phyloP scores from a whole-genome alignment of 805 yeast genomes.

The Ascoidea rubescens region DNA sequence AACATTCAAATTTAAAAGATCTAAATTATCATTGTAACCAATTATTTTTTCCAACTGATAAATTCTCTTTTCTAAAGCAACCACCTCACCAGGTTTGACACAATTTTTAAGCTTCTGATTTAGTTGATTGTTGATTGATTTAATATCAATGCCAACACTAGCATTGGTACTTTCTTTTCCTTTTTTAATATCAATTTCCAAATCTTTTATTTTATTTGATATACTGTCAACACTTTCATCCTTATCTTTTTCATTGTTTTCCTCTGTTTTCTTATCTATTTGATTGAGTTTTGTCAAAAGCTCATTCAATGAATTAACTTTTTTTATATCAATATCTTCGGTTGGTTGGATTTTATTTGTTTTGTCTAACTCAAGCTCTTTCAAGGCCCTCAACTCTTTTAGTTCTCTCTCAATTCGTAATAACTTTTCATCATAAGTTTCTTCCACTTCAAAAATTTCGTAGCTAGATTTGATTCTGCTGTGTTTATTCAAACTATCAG shows the following conservation, averaged over 20 bases:
- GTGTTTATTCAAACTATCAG: slow-evolving; percentile 4
- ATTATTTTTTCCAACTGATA: slow-evolving; percentile 6
- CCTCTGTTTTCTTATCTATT: background rate
- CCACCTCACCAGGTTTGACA: slow-evolving; percentile 5
- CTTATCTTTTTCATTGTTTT: background rate
- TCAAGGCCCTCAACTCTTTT: slow-evolving; percentile 4
- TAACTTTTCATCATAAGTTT: slow-evolving; percentile 8
- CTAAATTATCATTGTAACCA: slow-evolving; percentile 5
- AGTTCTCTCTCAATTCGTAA: slow-evolving; percentile 7
- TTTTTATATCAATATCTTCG: slow-evolving; percentile 7
- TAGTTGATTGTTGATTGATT: background rate
- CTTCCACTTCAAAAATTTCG: slow-evolving; percentile 6
- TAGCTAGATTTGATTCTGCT: background rate
- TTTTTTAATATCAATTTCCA: background rate
- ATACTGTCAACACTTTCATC: background rate
- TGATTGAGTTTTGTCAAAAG: background rate
- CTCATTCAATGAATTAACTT: background rate
- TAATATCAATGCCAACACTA: background rate
- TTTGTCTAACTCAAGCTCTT: background rate
- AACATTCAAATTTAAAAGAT: background rate
- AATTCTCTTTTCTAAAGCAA: slow-evolving; percentile 6
- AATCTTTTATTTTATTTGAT: background rate
- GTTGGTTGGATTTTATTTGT: slow-evolving; percentile 8
- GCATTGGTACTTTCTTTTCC: too few species aligned
- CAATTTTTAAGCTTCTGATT: background rate